These are phyloP conservation scores for Scenedesmus sp. DNA, from an alignment of 163 green algal genomes.

Conservation along the genomic window DNA sequence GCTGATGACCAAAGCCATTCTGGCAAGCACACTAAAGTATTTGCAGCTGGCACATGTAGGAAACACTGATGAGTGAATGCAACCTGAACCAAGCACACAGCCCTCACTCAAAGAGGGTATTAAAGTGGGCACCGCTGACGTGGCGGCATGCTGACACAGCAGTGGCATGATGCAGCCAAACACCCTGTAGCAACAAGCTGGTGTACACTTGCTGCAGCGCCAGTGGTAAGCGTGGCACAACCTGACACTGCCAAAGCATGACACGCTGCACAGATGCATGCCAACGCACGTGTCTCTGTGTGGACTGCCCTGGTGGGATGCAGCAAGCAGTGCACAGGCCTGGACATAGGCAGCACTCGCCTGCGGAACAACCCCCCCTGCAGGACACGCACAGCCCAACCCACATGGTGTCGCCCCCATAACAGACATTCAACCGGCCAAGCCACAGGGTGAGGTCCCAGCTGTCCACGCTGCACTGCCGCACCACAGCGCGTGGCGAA, in stretches of 20 bases:
- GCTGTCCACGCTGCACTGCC: not conserved
- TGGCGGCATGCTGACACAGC: no score
- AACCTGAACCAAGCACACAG: not conserved
- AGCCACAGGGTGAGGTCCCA: not conserved
- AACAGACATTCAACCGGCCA: not conserved
- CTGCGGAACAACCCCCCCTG: no score
- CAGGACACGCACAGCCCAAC: not conserved
- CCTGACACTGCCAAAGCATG: not conserved
- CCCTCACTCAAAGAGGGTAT: no score
- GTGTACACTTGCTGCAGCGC: not conserved
- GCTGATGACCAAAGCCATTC: not conserved
- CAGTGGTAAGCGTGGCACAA: not conserved
- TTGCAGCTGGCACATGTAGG: not conserved
- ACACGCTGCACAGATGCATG: not conserved
- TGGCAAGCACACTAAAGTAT: not conserved
- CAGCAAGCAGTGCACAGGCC: not conserved
- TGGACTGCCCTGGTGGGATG: not conserved
- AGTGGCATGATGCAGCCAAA: not conserved
- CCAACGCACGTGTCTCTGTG: not conserved
- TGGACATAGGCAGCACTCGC: no score
- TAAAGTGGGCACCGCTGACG: no score
- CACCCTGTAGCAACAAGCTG: no score
- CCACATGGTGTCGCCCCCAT: not conserved
- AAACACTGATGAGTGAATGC: not conserved
- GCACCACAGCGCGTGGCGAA: not conserved